Percentiles rank a stretch among this genome's conserved stretches.
phyloP scores from a whole-genome alignment of 2,329 filamentous ascomycete genomes.

The Amylocarpus encephaloides region DNA sequence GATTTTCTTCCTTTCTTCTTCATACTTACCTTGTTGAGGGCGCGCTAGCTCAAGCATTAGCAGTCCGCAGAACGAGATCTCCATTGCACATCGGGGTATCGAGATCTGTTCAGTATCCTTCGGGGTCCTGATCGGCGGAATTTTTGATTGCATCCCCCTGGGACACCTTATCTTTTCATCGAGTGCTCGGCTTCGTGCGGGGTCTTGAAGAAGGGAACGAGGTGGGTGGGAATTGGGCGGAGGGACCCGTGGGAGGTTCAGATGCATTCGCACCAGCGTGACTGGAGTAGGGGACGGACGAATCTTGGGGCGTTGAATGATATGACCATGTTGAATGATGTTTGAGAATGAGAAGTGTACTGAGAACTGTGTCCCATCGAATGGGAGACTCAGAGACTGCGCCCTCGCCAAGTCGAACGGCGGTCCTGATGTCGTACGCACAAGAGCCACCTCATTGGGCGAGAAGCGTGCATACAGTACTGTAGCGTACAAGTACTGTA shows the following conservation, averaged over 20 bases:
- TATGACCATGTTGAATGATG: no score
- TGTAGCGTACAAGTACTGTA: no score
- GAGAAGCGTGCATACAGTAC: not conserved
- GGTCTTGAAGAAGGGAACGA: not conserved
- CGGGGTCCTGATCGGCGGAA: conserved; percentile 41
- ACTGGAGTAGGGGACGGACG: no score
- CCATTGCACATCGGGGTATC: conserved; percentile 48
- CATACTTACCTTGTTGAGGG: conserved; percentile 34
- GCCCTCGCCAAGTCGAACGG: not conserved
- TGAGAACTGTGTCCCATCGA: no score
- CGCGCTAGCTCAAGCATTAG: conserved; percentile 37
- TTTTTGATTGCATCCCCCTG: conserved; percentile 38
- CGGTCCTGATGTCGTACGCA: not conserved
- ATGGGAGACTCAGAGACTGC: not conserved
- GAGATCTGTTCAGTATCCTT: conserved; percentile 32
- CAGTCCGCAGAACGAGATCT: conserved; percentile 35
- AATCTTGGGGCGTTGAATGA: no score
- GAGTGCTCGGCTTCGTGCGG: not conserved
- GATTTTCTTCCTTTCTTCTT: conserved; percentile 18
- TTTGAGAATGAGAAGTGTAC: no score
- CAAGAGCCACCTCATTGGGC: not conserved
- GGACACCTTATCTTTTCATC: conserved; percentile 1
- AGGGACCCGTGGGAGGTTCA: not conserved
- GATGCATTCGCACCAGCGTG: no score
- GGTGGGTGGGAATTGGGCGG: no score